phyloP scores from a whole-genome alignment of 2,329 filamentous ascomycete genomes.

The Cytospora leucostoma region DNA sequence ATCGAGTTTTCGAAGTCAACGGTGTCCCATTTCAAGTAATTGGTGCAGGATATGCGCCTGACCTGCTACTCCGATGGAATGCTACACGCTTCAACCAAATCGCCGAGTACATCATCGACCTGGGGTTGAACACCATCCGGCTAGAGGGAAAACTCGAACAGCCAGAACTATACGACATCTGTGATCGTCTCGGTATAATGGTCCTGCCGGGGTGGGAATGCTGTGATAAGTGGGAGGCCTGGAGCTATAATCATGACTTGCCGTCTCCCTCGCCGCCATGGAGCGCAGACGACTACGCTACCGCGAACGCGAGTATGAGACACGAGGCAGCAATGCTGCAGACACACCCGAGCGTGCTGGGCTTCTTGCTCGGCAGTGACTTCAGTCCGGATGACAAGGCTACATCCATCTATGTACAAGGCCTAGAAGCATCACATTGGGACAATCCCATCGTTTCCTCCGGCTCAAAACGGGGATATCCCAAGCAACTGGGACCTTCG shows the following conservation, averaged over 20 bases:
- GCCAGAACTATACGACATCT: constrained; percentile 59
- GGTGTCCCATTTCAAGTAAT: constrained; percentile 59
- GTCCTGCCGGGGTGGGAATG: constrained; percentile 66
- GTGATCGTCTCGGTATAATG: constrained; percentile 62
- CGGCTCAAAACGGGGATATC: constrained; percentile 56
- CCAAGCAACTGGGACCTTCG: constrained; percentile 52
- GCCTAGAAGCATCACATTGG: constrained; percentile 54
- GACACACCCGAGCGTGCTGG: constrained; percentile 59
- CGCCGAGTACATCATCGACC: constrained; percentile 56
- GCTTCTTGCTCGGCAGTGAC: constrained; percentile 62
- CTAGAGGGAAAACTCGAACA: constrained; percentile 68
- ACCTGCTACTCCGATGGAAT: constrained; percentile 64
- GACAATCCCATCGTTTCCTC: constrained; percentile 58
- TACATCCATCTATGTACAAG: constrained; percentile 53
- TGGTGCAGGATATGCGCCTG: constrained; percentile 61
- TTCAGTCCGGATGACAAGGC: constrained; percentile 63
- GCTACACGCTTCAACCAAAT: constrained; percentile 48
- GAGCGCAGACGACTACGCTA: constrained; percentile 55
- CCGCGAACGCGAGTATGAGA: constrained; percentile 55
- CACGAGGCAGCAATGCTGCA: constrained; percentile 64
- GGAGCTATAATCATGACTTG: constrained; percentile 59
- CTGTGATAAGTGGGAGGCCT: constrained; percentile 69
- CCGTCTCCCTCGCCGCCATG: constrained; percentile 40
- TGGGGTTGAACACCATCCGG: constrained; percentile 64
- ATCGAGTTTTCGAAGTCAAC: constrained; percentile 59